These are phyloP conservation scores for Saccharomyces pastorianus DNA, from an alignment of 1,139 yeast species.

Conservation along the genomic window DNA sequence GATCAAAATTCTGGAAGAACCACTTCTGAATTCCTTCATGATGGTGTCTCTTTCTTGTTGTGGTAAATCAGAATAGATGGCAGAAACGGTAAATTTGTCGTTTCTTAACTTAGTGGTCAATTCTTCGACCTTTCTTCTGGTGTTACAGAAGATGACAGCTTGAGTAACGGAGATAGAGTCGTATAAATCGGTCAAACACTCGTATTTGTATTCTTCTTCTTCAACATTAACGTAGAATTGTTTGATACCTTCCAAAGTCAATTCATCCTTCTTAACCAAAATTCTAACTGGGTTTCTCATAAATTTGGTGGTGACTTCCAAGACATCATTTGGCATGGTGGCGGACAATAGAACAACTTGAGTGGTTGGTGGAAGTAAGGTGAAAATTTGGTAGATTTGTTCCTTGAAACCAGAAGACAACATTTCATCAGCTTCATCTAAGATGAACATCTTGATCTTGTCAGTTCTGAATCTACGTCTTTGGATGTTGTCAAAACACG, in stretches of 20 bases:
- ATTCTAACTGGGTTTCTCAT: conserved; percentile 97
- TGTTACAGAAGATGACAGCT: conserved; percentile 99
- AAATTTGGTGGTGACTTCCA: conserved; percentile 93
- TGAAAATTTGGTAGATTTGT: conserved; percentile 95
- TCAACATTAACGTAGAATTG: conserved; percentile 94
- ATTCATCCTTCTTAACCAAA: conserved; percentile 95
- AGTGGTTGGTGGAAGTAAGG: conserved; percentile 85
- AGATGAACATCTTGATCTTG: conserved; percentile 89
- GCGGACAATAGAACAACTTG: conserved; percentile 96
- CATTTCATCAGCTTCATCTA: conserved; percentile 99
- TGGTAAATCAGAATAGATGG: conserved; percentile 96
- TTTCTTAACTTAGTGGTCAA: conserved; percentile 81
- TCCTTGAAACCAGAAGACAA: conserved; percentile 94
- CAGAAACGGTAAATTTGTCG: conserved; percentile 88
- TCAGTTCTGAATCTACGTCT: conserved; percentile 86
- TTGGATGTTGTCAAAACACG: conserved; percentile 97
- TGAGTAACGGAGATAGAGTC: conserved; percentile 97
- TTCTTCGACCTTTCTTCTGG: conserved; percentile 94
- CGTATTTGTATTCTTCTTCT: conserved; percentile 87
- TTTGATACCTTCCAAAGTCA: conserved; percentile 96
- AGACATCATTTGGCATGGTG: conserved; percentile 95
- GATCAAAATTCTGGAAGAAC: conserved; percentile 94
- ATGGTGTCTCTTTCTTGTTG: conserved; percentile 96
- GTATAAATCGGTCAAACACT: conserved; percentile 92
- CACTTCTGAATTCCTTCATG: conserved; percentile 98